These are phyloP conservation scores for Vaccinium vitisidaea DNA, from an alignment of 148 eudicot species.

Conservation along the genomic window DNA sequence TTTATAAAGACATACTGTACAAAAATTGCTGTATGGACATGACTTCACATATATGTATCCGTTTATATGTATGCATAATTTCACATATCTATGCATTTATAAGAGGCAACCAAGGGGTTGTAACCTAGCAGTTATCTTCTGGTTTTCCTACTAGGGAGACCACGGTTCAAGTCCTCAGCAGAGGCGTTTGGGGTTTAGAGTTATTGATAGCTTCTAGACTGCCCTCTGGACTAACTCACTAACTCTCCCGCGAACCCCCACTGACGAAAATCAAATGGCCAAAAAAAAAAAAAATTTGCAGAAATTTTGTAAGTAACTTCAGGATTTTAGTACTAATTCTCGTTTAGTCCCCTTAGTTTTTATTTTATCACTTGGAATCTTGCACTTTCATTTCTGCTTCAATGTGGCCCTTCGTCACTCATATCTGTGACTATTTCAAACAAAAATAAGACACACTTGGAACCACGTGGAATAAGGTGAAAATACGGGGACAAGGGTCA, in stretches of 20 bases:
- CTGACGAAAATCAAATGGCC: too few relatives aligned
- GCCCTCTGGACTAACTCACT: too few relatives aligned
- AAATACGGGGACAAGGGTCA: background rate
- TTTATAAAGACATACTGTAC: background rate
- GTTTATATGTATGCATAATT: too few relatives aligned
- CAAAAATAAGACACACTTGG: background rate
- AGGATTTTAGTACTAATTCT: background rate
- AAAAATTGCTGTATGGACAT: background rate
- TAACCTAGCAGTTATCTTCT: too few relatives aligned
- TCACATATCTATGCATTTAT: too few relatives aligned
- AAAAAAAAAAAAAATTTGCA: too few relatives aligned
- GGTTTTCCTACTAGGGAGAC: too few relatives aligned
- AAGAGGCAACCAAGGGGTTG: too few relatives aligned
- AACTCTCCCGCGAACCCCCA: too few relatives aligned
- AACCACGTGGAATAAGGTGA: background rate
- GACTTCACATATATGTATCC: background rate
- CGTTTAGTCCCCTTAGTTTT: background rate
- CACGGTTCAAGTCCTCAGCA: too few relatives aligned
- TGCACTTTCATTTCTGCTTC: background rate
- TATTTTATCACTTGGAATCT: background rate
- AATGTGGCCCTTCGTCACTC: background rate
- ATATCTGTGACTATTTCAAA: background rate
- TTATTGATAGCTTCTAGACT: too few relatives aligned
- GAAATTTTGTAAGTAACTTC: background rate
- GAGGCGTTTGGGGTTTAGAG: too few relatives aligned